These are phyloP conservation scores for Parasitella parasitica DNA, from an alignment of 371 early-diverging fungal genomes.

Conservation along the genomic window DNA sequence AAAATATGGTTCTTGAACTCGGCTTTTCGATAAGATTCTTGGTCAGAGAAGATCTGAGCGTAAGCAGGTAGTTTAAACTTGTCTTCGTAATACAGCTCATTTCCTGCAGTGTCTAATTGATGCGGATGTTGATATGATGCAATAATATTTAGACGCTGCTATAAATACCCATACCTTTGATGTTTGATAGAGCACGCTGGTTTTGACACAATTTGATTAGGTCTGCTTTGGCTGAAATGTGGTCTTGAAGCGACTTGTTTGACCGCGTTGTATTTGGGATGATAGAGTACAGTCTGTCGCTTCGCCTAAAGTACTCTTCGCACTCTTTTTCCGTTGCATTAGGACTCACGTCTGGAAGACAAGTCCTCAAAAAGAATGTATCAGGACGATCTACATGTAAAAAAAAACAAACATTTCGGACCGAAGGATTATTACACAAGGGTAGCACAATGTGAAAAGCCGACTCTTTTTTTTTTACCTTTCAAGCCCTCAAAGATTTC, in stretches of 20 bases:
- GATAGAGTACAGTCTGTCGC: constrained; percentile 27
- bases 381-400: constrained; percentile 33
- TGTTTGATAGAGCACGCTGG: constrained; percentile 15
- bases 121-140: constrained; percentile 1
- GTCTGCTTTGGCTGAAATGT: background rate
- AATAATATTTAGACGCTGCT: background rate
- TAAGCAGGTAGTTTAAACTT: constrained; percentile 20
- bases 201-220: constrained; percentile 19
- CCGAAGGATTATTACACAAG: constrained; percentile 5
- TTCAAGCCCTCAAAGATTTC: constrained; percentile 44
- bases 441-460: background rate
- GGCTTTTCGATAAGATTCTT: constrained; percentile 8
- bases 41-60: constrained; percentile 16
- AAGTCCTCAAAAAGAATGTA: constrained; percentile 37
- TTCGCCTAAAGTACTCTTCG: constrained; percentile 27
- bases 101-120: constrained; percentile 7
- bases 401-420: constrained; percentile 12
- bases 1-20: constrained; percentile 40
- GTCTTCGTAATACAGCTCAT: constrained; percentile 18
- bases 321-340: constrained; percentile 23
- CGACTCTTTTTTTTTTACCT: too few species aligned
- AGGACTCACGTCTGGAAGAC: constrained; percentile 16
- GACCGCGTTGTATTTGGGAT: constrained; percentile 1
- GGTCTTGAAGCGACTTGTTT: background rate
- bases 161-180: constrained; percentile 12